A percentile compares a stretch with the other conserved stretches of the same genome.
These are phyloP conservation scores for Ambrosiella beaveri DNA, from an alignment of 2,329 filamentous ascomycete genomes.

Conservation along the genomic window DNA sequence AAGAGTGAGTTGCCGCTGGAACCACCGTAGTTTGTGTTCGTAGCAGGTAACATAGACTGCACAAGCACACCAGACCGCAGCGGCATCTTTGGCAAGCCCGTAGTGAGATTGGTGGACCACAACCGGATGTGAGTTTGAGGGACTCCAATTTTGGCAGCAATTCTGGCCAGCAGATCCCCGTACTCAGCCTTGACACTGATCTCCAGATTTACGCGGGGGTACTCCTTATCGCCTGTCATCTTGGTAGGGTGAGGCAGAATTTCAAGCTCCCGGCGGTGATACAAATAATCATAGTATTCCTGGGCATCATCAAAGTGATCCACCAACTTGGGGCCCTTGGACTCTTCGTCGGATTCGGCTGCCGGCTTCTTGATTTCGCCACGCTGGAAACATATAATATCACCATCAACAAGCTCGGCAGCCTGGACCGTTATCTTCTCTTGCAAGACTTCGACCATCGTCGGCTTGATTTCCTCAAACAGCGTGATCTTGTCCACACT, in stretches of 20 bases:
- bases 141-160: slow-evolving; percentile 58
- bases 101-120: slow-evolving; percentile 64
- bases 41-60: slow-evolving; percentile 55
- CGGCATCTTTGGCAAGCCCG: slow-evolving; percentile 57
- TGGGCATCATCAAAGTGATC: slow-evolving; percentile 54
- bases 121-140: slow-evolving; percentile 81
- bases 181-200: slow-evolving; percentile 82
- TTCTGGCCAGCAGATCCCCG: slow-evolving; percentile 68
- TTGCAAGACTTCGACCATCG: slow-evolving; percentile 92
- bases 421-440: slow-evolving; percentile 74
- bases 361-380: not conserved
- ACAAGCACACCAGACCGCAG: slow-evolving; percentile 54
- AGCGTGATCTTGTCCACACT: slow-evolving; percentile 46
- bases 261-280: slow-evolving; percentile 63
- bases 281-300: slow-evolving; percentile 83
- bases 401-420: slow-evolving; percentile 90
- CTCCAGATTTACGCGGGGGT: slow-evolving; percentile 54
- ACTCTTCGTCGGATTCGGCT: not conserved
- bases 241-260: slow-evolving; percentile 51
- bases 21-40: no score
- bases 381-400: slow-evolving; percentile 88
- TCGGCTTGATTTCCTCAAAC: slow-evolving; percentile 95
- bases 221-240: slow-evolving; percentile 35
- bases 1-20: slow-evolving; percentile 49
- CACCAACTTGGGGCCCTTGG: slow-evolving; percentile 14